Evolutionary conservation across 257 asterid species (phyloP), one percentile per base, ranked within the genome.

Genomic region (Parsonsia alboflavescens): DNA sequence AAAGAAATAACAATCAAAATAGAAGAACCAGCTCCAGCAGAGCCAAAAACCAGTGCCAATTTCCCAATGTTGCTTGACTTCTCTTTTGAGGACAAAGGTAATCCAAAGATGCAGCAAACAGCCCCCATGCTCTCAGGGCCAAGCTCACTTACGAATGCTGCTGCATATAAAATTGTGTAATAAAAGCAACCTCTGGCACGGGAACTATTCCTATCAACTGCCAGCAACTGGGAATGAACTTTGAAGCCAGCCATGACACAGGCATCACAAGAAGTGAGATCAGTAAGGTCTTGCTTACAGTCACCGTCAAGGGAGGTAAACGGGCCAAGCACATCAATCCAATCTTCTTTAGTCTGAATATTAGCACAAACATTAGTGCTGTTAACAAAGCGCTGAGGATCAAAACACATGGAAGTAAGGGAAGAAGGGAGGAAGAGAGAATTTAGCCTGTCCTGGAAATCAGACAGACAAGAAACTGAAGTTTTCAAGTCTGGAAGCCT

Each of bases 161-260:
- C 96, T 49, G 93, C 96, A 58, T 88, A 89, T 10, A 88, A 49
- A 44, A 86, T 62, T 1, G 91, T 80, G 81, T 80, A 89, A 79
- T 81, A 54, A 72, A 86, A 87, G 64, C 96, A 89, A 8, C 89
- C 92, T 30, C 24, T 80, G 5, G 87, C 74, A 54, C 82, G 89
- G 11, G 88, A 79, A 21, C 4, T 58, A 24, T 89, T 73, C 2
- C 84, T 83, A 56, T 89, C 96, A 12, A 74, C 1, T 0, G 72
- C 82, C 0, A 86, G 75, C 81, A 89, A 58, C 21, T 54, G 70
- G 6, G 91, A 76, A 61, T 82, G 93, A 48, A 85, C 90, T 59
- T 73, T 78, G 45, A 88, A 82, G 0, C 93, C 91, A 6, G 93
- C 91, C 30, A 69, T 61, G 13, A 89, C 88, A 22, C 96, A 89